Evolutionary conservation across 192 early-diverging fungal genomes (phyloP).

Genomic region (Mortierella alpina): DNA sequence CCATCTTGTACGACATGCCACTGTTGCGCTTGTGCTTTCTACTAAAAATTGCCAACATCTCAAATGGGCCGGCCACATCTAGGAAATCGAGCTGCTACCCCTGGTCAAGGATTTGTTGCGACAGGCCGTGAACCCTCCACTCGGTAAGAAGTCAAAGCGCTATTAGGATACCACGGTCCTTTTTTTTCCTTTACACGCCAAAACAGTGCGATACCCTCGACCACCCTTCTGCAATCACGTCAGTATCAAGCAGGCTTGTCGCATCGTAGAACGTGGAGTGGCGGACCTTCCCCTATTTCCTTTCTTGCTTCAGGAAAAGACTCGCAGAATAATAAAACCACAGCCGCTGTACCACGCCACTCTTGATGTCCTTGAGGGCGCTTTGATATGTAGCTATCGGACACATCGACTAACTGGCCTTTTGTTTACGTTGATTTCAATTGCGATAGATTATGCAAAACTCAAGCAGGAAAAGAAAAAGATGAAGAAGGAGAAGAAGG

Average conservation of each 20-base stretch:
- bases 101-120: slow-evolving; percentile 63
- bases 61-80: neutral
- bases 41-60: no score
- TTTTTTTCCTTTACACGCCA: neutral
- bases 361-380: neutral
- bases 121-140: slow-evolving; percentile 50
- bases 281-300: no score
- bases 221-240: no score
- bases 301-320: no score
- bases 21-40: no score
- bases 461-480: slow-evolving; percentile 41
- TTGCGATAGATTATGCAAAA: slow-evolving; percentile 38
- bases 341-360: neutral
- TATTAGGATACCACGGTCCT: neutral
- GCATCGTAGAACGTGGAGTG: no score
- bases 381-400: no score
- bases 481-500: slow-evolving; percentile 25
- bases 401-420: neutral
- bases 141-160: slow-evolving; percentile 21
- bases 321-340: no score
- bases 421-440: neutral
- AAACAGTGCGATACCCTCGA: no score
- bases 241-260: no score
- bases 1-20: neutral
- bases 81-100: slow-evolving; percentile 59